A percentile compares a stretch with the other conserved stretches of the same genome.
Evolutionary conservation across 2,329 filamentous ascomycete species (phyloP).

Genomic region (Neonectria magnoliae): DNA sequence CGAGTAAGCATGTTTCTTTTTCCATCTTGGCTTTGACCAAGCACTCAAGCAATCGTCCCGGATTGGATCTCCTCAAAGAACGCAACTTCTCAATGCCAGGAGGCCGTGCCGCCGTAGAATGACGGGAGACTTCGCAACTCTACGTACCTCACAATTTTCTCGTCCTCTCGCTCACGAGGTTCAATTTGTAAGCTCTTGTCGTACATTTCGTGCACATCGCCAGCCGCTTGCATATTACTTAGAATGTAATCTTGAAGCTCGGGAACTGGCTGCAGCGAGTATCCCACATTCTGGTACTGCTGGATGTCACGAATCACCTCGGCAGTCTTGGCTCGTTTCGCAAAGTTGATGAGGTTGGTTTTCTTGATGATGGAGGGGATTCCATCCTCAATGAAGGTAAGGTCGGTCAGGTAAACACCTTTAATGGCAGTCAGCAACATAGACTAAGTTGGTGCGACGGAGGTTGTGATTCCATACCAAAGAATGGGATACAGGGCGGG

Average conservation of each 20-base stretch:
- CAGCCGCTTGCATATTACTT: slow-evolving; percentile 93
- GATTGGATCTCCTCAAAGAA: slow-evolving; percentile 15
- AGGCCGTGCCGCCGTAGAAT: slow-evolving; percentile 33
- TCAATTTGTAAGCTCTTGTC: slow-evolving; percentile 94
- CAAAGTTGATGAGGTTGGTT: slow-evolving; percentile 97
- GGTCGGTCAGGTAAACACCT: slow-evolving; percentile 96
- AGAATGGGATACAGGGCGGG: slow-evolving; percentile 97
- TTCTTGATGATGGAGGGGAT: slow-evolving; percentile 97
- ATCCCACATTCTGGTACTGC: slow-evolving; percentile 98
- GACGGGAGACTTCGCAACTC: slow-evolving; percentile 41
- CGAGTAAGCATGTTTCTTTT: slow-evolving; percentile 35
- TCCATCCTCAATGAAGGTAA: slow-evolving; percentile 98
- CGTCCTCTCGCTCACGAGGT: slow-evolving; percentile 94
- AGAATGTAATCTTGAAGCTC: slow-evolving; percentile 97
- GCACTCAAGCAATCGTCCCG: neutral
- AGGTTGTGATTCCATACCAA: slow-evolving; percentile 68
- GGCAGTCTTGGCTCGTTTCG: slow-evolving; percentile 96
- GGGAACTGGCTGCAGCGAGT: slow-evolving; percentile 85
- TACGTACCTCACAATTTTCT: slow-evolving; percentile 97
- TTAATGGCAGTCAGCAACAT: neutral
- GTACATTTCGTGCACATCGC: slow-evolving; percentile 99
- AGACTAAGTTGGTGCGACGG: neutral
- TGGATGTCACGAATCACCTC: slow-evolving; percentile 99
- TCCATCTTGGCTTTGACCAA: slow-evolving; percentile 16
- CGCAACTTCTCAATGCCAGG: slow-evolving; percentile 33